These are phyloP conservation scores for Kalmanozyma brasiliensis DNA, from an alignment of 1,284 basidiomycete species.

Conservation along the genomic window DNA sequence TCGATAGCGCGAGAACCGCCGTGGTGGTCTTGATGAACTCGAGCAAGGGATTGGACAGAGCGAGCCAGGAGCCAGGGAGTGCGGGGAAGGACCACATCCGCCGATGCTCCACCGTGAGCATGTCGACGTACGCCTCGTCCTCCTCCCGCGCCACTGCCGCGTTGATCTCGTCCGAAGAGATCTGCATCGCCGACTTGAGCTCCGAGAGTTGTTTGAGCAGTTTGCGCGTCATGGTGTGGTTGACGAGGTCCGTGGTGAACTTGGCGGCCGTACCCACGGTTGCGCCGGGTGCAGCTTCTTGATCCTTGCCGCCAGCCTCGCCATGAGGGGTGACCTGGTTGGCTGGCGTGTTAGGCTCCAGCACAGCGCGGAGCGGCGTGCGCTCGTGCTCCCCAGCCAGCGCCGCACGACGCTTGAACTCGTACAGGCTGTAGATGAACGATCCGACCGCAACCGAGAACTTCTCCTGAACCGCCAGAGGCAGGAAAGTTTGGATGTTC, in stretches of 20 bases:
- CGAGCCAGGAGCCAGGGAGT: constrained; percentile 85
- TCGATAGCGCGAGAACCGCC: constrained; percentile 77
- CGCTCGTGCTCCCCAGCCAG: constrained; percentile 70
- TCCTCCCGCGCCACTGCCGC: constrained; percentile 73
- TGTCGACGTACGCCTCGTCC: constrained; percentile 70
- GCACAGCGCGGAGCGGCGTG: constrained; percentile 75
- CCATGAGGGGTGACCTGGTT: constrained; percentile 7
- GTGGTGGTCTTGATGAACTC: constrained; percentile 91
- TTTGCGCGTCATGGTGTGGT: constrained; percentile 82
- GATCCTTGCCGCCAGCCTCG: background rate
- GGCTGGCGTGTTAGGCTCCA: constrained; percentile 72
- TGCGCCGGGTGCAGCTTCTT: constrained; percentile 71
- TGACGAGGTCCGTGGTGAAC: constrained; percentile 69
- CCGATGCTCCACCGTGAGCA: constrained; percentile 69
- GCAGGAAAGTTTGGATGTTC: constrained; percentile 94
- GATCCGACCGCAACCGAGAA: constrained; percentile 81
- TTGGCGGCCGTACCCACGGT: constrained; percentile 72
- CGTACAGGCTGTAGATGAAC: constrained; percentile 87
- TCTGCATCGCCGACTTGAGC: constrained; percentile 68
- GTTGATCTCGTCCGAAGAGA: constrained; percentile 39
- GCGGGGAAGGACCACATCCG: constrained; percentile 76
- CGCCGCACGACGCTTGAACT: constrained; percentile 76
- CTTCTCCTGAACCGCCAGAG: constrained; percentile 81
- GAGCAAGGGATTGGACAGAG: constrained; percentile 78
- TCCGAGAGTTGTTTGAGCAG: constrained; percentile 79